Evolutionary conservation across 228 moss, liverwort and hornwort species (phyloP).

Genomic region (Sphagnum magellanicum): DNA sequence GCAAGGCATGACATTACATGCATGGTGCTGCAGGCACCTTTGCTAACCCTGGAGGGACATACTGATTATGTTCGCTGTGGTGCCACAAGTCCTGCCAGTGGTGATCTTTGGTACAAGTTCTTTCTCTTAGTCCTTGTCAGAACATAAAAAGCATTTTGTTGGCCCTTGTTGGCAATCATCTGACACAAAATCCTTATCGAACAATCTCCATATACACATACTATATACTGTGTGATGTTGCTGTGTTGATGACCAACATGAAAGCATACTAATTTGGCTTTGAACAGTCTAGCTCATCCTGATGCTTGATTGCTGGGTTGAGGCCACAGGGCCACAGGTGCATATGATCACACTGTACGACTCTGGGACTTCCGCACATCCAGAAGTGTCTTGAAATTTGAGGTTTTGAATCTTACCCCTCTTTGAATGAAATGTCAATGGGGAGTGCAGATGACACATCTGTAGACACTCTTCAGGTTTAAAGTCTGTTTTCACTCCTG

Average conservation of each 20-base stretch:
- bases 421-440: background rate
- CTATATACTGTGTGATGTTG: background rate
- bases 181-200: no score
- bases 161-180: no score
- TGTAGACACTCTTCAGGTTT: no score
- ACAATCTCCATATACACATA: background rate
- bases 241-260: no score
- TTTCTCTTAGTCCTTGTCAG: background rate
- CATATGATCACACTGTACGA: conserved; percentile 91
- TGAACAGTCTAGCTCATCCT: no score
- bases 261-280: no score
- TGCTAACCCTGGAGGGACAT: conserved; percentile 68
- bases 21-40: conserved; percentile 29
- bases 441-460: no score
- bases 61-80: conserved; percentile 96
- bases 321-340: conserved; percentile 71
- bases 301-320: no score
- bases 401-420: conserved; percentile 28
- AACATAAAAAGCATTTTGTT: no score
- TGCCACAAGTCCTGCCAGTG: conserved; percentile 65
- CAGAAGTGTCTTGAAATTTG: conserved; percentile 60
- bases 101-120: conserved; percentile 62
- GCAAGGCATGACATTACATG: no score
- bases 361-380: conserved; percentile 81
- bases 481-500: no score